Base-by-base conservation (phyloP, 306 rosid genomes). In the Vicia villosa region DNA sequence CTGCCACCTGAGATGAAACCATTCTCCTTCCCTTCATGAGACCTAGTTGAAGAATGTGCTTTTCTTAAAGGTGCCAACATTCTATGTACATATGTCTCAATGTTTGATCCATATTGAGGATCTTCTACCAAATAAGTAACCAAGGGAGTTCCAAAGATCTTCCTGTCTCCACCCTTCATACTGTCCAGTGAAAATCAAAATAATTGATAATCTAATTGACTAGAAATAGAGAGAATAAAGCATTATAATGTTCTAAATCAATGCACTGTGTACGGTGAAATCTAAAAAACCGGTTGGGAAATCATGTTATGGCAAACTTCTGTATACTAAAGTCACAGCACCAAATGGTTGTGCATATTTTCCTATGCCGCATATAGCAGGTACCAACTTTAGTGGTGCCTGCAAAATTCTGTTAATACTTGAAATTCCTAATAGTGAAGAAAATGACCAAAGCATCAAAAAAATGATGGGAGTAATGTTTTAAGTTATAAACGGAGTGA, bases 101-200 rank as follows among this genome's bases (percentile, higher is more conserved):
- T 79, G 75, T 82, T 83, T 62, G 86, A 82, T 72, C 89, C 99
- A 79, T 43, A 66, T 55, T 77, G 68, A 32, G 83, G 80, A 46
- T 85, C 86, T 57, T 86, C 96, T 51, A 47, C 85, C 76, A 95
- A 66, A 80, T 75, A 89, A 20, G 91, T 83, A 70, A 95, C 96
- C 81, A 95, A 84, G 56, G 99, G 96, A 45, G 95, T 71, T 52
- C 97, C 99, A 46, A 95, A 84, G 64, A 73, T 83, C 90, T 91
- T 91, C 81, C 82, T 83, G 49, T 81, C 93, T 81, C 73, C 80
- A 64, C 83, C 84, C 85, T 91, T 91, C 74, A 61, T 32, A 54
- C 83, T 84, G 72, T 91, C 83, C 50, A 68, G 69, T 34, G 76
- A 59, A 78, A 82, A 82, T 76, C 89, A 86, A 74, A 59, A 47